Conservation (phyloP, 2,329 filamentous ascomycete genomes). For the Lachnellula arida region DNA sequence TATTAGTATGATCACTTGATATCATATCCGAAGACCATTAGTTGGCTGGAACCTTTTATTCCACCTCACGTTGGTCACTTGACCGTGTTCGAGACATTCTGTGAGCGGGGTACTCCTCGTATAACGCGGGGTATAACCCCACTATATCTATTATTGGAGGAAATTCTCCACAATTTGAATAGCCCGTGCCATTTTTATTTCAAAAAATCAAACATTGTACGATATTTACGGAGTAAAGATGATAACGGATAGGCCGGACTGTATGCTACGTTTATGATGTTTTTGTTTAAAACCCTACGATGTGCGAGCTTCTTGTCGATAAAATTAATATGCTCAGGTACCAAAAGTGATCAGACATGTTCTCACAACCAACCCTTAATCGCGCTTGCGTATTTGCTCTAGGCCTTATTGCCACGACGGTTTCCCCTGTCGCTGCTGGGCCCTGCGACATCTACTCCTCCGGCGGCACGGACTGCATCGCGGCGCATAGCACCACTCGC, state of each 20-base stretch:
- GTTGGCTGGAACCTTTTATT: constrained; percentile 6
- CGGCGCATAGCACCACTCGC: constrained; percentile 61
- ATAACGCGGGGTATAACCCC: neutral
- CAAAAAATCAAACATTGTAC: constrained; percentile 7
- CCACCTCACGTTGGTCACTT: constrained; percentile 6
- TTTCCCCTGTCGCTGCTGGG: constrained; percentile 44
- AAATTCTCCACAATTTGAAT: constrained; percentile 5
- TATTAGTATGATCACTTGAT: neutral
- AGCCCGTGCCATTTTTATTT: neutral
- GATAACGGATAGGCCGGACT: neutral
- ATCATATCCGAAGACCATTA: neutral
- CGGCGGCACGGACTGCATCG: constrained; percentile 57
- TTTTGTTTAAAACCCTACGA: neutral
- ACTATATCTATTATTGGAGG: constrained; percentile 15
- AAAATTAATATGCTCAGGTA: neutral
- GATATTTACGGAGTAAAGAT: constrained; percentile 9
- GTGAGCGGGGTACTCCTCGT: neutral
- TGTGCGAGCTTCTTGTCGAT: neutral
- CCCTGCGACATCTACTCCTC: constrained; percentile 59
- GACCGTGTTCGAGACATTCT: neutral
- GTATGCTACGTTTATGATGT: neutral
- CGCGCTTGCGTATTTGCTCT: constrained; percentile 23
- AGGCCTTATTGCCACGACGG: constrained; percentile 31
- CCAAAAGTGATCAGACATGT: constrained; percentile 27
- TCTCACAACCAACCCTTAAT: constrained; percentile 28